Evolutionary conservation across 2,329 filamentous ascomycete species (phyloP), one percentile per base, ranked within the genome.

Genomic region (Calonectria leucothoes): DNA sequence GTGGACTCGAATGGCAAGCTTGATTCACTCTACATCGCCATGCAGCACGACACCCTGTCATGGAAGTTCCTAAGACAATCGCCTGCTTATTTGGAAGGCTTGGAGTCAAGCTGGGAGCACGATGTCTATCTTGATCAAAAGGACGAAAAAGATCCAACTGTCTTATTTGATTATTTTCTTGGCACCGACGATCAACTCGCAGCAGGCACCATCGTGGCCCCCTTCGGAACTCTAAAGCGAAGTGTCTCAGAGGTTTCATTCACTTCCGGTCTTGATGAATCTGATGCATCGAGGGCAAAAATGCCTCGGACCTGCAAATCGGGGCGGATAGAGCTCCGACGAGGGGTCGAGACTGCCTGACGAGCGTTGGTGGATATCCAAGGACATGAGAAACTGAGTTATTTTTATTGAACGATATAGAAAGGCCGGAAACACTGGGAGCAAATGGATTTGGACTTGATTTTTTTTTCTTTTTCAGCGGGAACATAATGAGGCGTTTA

Each of bases 1-100:
- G 85, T 88, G 63, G 88, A 90, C 59, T 83, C 85, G 4, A 86
- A 85, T 67, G 90, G 90, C 52, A 89, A 88, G 76, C 88, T 91
- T 29, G 89, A 91, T 76, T 91, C 90, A 25, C 81, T 92, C 17
- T 92, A 92, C 76, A 90, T 92, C 70, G 89, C 90, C 69, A 89
- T 91, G 88, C 83, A 85, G 15, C 79, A 85, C 7, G 87, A 89
- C 69, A 88, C 86, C 8, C 83, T 92, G n/a, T 89, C 89, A 2
- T 92, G 90, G 90, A 85, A 88, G 72, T 87, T 85, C 39, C 82
- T 92, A 35, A 85, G 85, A 68, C 83, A 86, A 39, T 85, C 88
- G 5, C 86, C 87, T 0, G 83, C 88, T 3, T 89, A 87, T 74
- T 82, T 89, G 8, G 84, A 88, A 15, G 89, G 89, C 2, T 84